A percentile compares a stretch with the other conserved stretches of the same genome.
Evolutionary conservation across 495 filamentous ascomycete species (phyloP).

Genomic region (Neurospora tetraspora): DNA sequence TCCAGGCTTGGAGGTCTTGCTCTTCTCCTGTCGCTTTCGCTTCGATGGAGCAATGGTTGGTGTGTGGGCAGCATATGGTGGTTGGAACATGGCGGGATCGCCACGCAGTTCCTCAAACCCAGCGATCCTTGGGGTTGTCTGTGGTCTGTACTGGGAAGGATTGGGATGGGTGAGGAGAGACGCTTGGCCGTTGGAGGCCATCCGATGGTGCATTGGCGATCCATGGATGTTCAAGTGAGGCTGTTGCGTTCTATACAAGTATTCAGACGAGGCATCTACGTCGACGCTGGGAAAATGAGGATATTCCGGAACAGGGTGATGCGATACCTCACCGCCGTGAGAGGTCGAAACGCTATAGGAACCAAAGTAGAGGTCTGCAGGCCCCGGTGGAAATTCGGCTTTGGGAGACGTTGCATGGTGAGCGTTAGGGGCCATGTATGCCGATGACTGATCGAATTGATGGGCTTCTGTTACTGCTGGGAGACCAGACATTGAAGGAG

Average conservation of each 20-base stretch:
- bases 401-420: constrained; percentile 23
- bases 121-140: constrained; percentile 11
- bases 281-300: constrained; percentile 8
- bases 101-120: constrained; percentile 19
- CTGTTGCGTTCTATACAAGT: constrained; percentile 5
- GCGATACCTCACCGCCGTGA: constrained; percentile 15
- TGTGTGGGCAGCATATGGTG: constrained; percentile 16
- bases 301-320: constrained; percentile 17
- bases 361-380: constrained; percentile 22
- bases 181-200: constrained; percentile 13
- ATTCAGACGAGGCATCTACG: constrained; percentile 2
- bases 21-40: constrained; percentile 8
- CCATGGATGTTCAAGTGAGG: constrained; percentile 8
- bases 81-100: constrained; percentile 12
- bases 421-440: constrained; percentile 20
- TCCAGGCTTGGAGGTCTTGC: constrained; percentile 13
- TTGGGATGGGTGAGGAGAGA: constrained; percentile 14
- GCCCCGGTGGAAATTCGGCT: constrained; percentile 19
- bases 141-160: constrained; percentile 13
- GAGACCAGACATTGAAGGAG: constrained; percentile 27
- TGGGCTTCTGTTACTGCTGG: constrained; percentile 16
- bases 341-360: constrained; percentile 20
- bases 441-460: constrained; percentile 18
- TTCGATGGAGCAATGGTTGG: constrained; percentile 11
- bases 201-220: constrained; percentile 17